These are phyloP conservation scores for Micractinium sp. DNA, from an alignment of 139 green algal genomes.

Conservation along the genomic window DNA sequence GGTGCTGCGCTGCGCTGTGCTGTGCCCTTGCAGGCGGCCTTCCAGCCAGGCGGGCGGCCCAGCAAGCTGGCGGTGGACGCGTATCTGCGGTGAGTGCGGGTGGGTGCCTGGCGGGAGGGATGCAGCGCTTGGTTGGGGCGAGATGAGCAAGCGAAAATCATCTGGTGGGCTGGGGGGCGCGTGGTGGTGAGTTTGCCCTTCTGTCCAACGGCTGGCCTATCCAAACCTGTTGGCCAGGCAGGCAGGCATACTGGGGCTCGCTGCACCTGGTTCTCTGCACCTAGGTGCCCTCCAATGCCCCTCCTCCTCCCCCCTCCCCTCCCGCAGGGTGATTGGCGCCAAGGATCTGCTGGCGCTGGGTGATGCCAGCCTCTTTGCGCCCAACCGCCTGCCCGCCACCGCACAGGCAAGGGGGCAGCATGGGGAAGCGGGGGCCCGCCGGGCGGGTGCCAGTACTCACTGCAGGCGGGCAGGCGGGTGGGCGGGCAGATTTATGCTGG, in stretches of 20 bases:
- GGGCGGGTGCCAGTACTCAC: background rate
- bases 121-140: no score
- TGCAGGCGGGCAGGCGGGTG: background rate
- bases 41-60: background rate
- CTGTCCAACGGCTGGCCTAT: no score
- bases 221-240: no score
- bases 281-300: no score
- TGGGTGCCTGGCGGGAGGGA: no score
- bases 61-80: slow-evolving; percentile 72
- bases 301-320: background rate
- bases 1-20: no score
- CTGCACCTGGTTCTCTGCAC: background rate
- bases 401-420: slow-evolving; percentile 50
- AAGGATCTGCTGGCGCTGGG: slow-evolving; percentile 63
- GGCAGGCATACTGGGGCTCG: no score
- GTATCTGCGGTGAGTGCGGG: slow-evolving; percentile 51
- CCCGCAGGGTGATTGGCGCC: slow-evolving; percentile 53
- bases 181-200: no score
- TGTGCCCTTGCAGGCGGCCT: background rate
- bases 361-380: slow-evolving; percentile 57
- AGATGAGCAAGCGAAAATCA: background rate
- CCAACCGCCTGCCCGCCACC: slow-evolving; percentile 56
- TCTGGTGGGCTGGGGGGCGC: no score
- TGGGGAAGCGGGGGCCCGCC: background rate
- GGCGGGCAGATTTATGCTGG: background rate